Base-by-base conservation (phyloP, 2,329 filamentous ascomycete genomes). In the Curvularia sp. region DNA sequence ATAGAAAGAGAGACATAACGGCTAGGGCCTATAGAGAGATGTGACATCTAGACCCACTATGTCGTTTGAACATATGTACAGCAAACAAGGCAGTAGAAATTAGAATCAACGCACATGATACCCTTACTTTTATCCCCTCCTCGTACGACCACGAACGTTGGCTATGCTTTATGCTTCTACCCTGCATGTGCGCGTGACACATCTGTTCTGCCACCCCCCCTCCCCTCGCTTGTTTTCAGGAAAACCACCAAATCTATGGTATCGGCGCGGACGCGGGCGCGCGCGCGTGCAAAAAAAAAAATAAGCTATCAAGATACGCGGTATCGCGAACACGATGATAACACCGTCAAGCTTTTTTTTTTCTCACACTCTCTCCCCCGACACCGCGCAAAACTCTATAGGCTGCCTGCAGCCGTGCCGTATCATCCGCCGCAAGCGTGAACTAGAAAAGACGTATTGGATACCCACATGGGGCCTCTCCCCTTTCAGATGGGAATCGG, bases 401-500 rank as follows among this genome's bases (percentile, higher is more conserved):
- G 52, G 47, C 43, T 27, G 45, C 45, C 39, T 49, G 43, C 34
- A 23, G 34, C 34, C 28, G 21, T 46, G 53, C 53, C 47, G 53
- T 43, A 32, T 15, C 43, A 47, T 46, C 53, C 48, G 53, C 38
- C 12, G 2, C 15, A 36, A 36, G 34, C 34, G 34, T 46, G 38
- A 41, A 41, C 38, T 15, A 41, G 15, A 36, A 36, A 12, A 41
- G n/a, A 49, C 41, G 10, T 57, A 53, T 49, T 49, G 42, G 42
- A 57, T 57, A 53, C 42, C 54, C 43, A 57, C 54, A 36, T 47
- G 15, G 49, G 27, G n/a, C n/a, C n/a, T n/a, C n/a, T n/a, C n/a
- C n/a, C n/a, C n/a, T n/a, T n/a, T n/a, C n/a, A n/a, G n/a, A n/a
- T n/a, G n/a, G n/a, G n/a, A n/a, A n/a, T n/a, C n/a, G n/a, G n/a